Evolutionary conservation across 768 basidiomycete genomes (phyloP).

Genomic region (Leccinum imitatum): DNA sequence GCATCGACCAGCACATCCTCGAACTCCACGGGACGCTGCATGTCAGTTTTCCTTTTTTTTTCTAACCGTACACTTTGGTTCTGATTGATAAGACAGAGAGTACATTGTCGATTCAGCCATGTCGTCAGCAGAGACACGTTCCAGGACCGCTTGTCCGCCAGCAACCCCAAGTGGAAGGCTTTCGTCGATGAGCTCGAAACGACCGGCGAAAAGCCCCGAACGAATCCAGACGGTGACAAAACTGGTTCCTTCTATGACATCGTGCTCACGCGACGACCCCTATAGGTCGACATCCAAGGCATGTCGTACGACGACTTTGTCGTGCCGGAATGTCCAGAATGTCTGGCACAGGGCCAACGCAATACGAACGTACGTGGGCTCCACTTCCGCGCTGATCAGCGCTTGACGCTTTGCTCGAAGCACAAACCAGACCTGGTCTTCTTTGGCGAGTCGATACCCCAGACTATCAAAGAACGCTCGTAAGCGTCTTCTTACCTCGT

Average conservation of each 20-base stretch:
- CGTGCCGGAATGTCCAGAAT: conserved; percentile 75
- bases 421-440: conserved; percentile 84
- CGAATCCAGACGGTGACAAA: conserved; percentile 87
- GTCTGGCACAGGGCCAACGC: conserved; percentile 53
- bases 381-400: not conserved
- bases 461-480: conserved; percentile 67
- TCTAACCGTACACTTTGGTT: not conserved
- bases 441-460: conserved; percentile 86
- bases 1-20: conserved; percentile 49
- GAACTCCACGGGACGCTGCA: conserved; percentile 90
- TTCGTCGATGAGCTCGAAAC: conserved; percentile 64
- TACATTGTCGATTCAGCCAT: conserved; percentile 78
- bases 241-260: not conserved
- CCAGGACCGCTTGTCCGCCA: conserved; percentile 66
- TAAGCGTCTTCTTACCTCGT: conserved; percentile 34
- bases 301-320: conserved; percentile 74
- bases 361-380: conserved; percentile 57
- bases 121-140: conserved; percentile 62
- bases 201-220: conserved; percentile 60
- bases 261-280: not conserved
- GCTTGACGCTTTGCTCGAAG: conserved; percentile 34
- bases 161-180: conserved; percentile 79
- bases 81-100: conserved; percentile 42
- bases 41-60: conserved; percentile 39
- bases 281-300: conserved; percentile 77